phyloP scores from a whole-genome alignment of 2,329 filamentous ascomycete genomes.

The Annulohypoxylon truncatum region DNA sequence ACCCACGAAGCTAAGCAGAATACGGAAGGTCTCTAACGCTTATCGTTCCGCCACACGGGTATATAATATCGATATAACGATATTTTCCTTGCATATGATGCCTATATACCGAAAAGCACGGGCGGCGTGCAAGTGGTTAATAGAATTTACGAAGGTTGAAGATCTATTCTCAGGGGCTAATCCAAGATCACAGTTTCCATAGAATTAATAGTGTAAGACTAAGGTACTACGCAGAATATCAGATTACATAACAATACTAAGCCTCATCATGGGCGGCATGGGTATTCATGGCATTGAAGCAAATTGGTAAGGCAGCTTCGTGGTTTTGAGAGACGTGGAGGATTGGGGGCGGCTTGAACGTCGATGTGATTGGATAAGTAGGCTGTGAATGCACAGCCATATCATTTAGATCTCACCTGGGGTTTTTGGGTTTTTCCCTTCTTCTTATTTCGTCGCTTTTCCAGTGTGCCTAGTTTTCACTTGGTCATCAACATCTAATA shows the following conservation, averaged over 20 bases:
- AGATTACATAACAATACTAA: too few species aligned
- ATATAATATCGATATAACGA: neutral
- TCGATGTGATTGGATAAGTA: neutral
- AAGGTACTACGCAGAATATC: too few species aligned
- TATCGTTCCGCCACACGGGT: neutral
- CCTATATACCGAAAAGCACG: neutral
- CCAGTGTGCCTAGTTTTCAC: neutral
- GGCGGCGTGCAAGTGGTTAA: neutral
- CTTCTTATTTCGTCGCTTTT: neutral
- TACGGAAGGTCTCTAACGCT: slow-evolving; percentile 40
- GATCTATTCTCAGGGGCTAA: neutral
- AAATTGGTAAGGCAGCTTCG: too few species aligned
- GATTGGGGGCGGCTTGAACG: neutral
- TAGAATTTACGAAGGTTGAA: neutral
- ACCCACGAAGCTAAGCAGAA: slow-evolving; percentile 36
- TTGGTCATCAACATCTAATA: neutral
- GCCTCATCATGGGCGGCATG: too few species aligned
- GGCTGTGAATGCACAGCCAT: neutral
- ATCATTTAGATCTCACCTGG: neutral
- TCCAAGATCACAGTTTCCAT: neutral
- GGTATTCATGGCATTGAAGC: too few species aligned
- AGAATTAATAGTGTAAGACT: too few species aligned
- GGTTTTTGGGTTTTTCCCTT: neutral
- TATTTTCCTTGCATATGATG: neutral
- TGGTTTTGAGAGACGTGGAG: neutral